Evolutionary conservation across 225 moss, liverwort and hornwort genomes (phyloP).

Genomic region (Takakia lepidozioides): DNA sequence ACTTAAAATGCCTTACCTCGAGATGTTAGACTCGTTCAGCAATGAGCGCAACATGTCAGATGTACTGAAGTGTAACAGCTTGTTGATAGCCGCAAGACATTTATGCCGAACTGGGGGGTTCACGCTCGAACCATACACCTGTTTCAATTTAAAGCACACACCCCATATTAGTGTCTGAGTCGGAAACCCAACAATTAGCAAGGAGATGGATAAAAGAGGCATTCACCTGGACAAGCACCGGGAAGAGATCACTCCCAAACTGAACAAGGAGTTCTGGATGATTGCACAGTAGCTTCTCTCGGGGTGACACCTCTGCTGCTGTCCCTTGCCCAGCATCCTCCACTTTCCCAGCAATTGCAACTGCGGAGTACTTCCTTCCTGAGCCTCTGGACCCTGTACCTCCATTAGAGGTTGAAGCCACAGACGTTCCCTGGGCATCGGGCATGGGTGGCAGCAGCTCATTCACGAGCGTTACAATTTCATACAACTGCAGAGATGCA

Average conservation of each 20-base stretch:
- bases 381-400: slow-evolving; percentile 43
- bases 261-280: slow-evolving; percentile 90
- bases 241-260: slow-evolving; percentile 82
- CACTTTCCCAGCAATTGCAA: slow-evolving; percentile 39
- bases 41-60: slow-evolving; percentile 90
- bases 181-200: neutral
- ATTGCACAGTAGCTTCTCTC: slow-evolving; percentile 69
- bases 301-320: slow-evolving; percentile 36
- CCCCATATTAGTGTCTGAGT: slow-evolving; percentile 1
- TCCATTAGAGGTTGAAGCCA: slow-evolving; percentile 50
- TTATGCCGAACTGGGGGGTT: slow-evolving; percentile 97
- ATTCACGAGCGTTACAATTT: slow-evolving; percentile 91
- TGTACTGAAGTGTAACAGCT: slow-evolving; percentile 87
- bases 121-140: slow-evolving; percentile 99
- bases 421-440: slow-evolving; percentile 37
- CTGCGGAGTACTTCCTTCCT: slow-evolving; percentile 61
- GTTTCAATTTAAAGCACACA: slow-evolving; percentile 10
- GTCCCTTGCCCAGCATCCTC: slow-evolving; percentile 43
- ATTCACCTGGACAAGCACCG: slow-evolving; percentile 87
- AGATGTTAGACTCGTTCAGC: slow-evolving; percentile 83
- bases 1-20: slow-evolving; percentile 55
- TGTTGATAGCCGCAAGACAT: slow-evolving; percentile 88
- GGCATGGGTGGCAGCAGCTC: slow-evolving; percentile 86
- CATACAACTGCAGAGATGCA: slow-evolving; percentile 34
- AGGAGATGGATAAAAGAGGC: neutral